phyloP scores from a whole-genome alignment of 768 basidiomycete genomes.

The Xerocomellus amylosporus region DNA sequence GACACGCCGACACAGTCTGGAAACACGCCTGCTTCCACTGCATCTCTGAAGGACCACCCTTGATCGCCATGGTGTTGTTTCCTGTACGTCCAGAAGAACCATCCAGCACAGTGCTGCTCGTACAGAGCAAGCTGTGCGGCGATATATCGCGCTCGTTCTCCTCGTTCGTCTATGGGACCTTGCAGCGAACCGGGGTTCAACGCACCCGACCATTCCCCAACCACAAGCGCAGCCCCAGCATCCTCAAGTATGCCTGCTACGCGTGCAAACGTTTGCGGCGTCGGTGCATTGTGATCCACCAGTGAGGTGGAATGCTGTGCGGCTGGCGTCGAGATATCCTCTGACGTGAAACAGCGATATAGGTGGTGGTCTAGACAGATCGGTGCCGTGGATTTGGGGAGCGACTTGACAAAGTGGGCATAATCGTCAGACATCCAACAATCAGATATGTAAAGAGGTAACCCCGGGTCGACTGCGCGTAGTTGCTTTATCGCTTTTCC shows the following conservation, averaged over 20 bases:
- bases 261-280: constrained; percentile 42
- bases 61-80: constrained; percentile 62
- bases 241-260: constrained; percentile 33
- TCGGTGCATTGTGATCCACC: constrained; percentile 37
- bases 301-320: constrained; percentile 53
- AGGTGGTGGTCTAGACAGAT: constrained; percentile 78
- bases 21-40: constrained; percentile 58
- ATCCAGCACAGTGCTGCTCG: constrained; percentile 63
- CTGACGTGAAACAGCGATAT: constrained; percentile 72
- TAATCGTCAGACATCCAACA: constrained; percentile 72
- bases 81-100: constrained; percentile 86
- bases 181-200: constrained; percentile 63
- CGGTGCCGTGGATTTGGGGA: constrained; percentile 34
- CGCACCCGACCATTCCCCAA: constrained; percentile 80
- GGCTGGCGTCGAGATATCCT: constrained; percentile 54
- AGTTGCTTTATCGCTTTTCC: constrained; percentile 50
- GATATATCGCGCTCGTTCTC: constrained; percentile 48
- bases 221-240: constrained; percentile 53
- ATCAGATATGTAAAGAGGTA: constrained; percentile 75
- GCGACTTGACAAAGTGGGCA: constrained; percentile 47
- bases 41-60: constrained; percentile 74
- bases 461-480: constrained; percentile 45
- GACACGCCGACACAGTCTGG: constrained; percentile 50
- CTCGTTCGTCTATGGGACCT: constrained; percentile 41
- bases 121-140: constrained; percentile 64